These are phyloP conservation scores for Paramecium bursaria DNA, from an alignment of 73 alveolate genomes.

Conservation along the genomic window DNA sequence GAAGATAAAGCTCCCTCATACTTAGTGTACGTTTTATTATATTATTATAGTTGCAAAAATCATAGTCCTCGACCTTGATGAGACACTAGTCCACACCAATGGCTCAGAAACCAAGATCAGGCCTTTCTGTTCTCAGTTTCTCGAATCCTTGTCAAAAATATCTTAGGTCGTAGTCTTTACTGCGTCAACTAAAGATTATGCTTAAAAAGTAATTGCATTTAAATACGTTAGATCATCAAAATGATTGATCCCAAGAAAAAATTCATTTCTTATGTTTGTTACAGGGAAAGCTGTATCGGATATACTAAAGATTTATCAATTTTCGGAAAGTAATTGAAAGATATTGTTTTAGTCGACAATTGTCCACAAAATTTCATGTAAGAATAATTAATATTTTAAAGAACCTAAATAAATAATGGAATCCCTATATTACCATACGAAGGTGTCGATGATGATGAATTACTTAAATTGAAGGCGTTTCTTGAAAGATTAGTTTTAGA, in stretches of 20 bases:
- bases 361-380: conserved; percentile 18
- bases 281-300: neutral
- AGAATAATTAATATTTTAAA: neutral
- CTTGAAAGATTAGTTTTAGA: too few relatives aligned
- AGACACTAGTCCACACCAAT: conserved; percentile 18
- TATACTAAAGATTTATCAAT: conserved; percentile 33
- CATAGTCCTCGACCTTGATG: conserved; percentile 44
- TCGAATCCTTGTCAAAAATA: neutral
- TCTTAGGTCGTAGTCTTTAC: conserved; percentile 22
- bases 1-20: too few relatives aligned
- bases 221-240: conserved; percentile 18
- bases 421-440: conserved; percentile 43
- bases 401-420: conserved; percentile 50
- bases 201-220: conserved; percentile 21
- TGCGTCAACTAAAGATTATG: conserved; percentile 14
- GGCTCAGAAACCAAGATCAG: neutral
- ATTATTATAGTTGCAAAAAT: conserved; percentile 33
- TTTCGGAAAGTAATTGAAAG: conserved; percentile 1
- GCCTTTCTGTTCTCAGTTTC: conserved; percentile 9
- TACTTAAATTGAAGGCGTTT: conserved; percentile 16
- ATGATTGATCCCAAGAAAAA: conserved; percentile 39
- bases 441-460: conserved; percentile 16
- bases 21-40: too few relatives aligned
- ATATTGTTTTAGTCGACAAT: conserved; percentile 29
- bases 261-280: neutral